Conservation (phyloP, 768 basidiomycete species). For the Mrakia frigida region DNA sequence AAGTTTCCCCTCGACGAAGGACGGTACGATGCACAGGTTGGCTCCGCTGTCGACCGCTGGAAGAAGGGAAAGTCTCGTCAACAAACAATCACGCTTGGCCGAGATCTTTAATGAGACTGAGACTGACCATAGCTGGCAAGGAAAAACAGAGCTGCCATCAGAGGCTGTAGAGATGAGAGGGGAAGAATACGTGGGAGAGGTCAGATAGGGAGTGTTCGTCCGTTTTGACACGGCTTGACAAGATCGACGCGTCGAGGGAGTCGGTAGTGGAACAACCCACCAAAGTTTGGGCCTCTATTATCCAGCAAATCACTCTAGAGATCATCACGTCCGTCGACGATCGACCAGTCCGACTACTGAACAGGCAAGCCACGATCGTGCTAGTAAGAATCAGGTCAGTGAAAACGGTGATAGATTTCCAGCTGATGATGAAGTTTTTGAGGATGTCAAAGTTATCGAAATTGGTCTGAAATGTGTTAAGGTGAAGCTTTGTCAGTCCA, state of each 20-base stretch:
- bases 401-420: background rate
- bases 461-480: background rate
- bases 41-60: background rate
- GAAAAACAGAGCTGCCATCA: background rate
- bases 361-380: background rate
- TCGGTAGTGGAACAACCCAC: too few species aligned
- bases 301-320: background rate
- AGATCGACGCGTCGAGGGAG: too few species aligned
- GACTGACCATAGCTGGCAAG: background rate
- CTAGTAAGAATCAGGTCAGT: background rate
- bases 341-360: background rate
- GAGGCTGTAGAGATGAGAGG: background rate
- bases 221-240: too few species aligned
- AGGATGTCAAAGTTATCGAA: constrained; percentile 2
- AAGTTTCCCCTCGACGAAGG: background rate
- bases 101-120: too few species aligned
- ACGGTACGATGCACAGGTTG: background rate
- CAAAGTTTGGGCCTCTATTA: background rate
- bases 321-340: background rate
- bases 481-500: too few species aligned
- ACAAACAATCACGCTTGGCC: too few species aligned
- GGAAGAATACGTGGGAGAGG: too few species aligned
- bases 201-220: too few species aligned
- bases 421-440: background rate
- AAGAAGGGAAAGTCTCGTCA: too few species aligned